Base-by-base conservation (phyloP, 805 yeast genomes). In the Ascoidea asiatica region DNA sequence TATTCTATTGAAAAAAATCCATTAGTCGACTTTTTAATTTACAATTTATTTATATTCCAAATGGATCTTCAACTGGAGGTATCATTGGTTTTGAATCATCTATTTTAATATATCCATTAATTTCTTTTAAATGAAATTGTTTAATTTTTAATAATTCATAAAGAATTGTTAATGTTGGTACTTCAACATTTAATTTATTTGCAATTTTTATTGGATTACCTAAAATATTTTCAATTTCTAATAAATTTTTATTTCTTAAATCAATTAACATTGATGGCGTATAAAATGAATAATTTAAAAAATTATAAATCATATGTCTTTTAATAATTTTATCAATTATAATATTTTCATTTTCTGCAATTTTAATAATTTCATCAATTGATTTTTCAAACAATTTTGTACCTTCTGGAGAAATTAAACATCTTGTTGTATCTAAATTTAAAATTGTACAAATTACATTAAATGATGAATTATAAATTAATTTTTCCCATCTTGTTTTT, bases 241-340 rank as follows among this genome's bases (percentile, higher is more conserved):
- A 73, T 37, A 77, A 73, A 52, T 80, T 78, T 37, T 74, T 71
- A 44, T 78, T 77, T 40, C 72, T 65, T 21, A 65, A 66, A 53
- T 81, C 89, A 5, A 79, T 80, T 48, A 75, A 65, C 88, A 81
- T 81, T 4, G 87, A 79, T 1, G 88, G 88, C 46, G 66, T 67
- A 57, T 72, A 81, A 56, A 67, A 67, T 17, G 62, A 58, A 15
- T 71, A 71, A 45, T 67, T 77, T 51, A 77, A 77, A 19, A 75
- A 65, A 50, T 75, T 75, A 17, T 72, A 55, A 59, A 75, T 29
- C 35, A 72, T 45, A 58, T 56, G 35, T 74, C 67, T 40, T 72
- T 69, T 37, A 66, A 58, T 29, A 64, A 69, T 22, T 61, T 66
- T 3, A 29, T 77, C 76, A 36, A 81, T 52, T 2, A 62, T 61